Evolutionary conservation across 2,329 filamentous ascomycete species (phyloP).

Genomic region (Phaeophleospora eucalypticola): DNA sequence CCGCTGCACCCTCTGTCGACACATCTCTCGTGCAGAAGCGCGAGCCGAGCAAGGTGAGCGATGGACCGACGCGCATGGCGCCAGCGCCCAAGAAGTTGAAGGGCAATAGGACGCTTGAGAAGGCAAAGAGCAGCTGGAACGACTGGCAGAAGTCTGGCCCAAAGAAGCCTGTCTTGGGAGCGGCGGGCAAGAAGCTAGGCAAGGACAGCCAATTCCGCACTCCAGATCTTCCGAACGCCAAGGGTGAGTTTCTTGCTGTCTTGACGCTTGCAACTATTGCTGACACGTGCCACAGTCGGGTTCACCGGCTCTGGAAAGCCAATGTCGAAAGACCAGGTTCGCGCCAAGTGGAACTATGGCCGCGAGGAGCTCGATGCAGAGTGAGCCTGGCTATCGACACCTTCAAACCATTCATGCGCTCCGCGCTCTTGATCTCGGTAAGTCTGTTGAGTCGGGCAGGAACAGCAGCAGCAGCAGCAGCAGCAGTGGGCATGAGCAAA

Average conservation of each 20-base stretch:
- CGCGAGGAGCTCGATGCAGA: slow-evolving; percentile 19
- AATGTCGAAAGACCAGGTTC: slow-evolving; percentile 76
- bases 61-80: slow-evolving; percentile 45
- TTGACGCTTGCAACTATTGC: slow-evolving; percentile 19
- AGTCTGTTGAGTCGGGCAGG: not conserved
- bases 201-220: slow-evolving; percentile 48
- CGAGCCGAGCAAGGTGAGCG: slow-evolving; percentile 59
- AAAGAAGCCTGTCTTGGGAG: slow-evolving; percentile 27
- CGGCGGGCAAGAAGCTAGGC: slow-evolving; percentile 21
- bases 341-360: slow-evolving; percentile 27
- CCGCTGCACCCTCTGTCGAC: slow-evolving; percentile 63
- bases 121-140: slow-evolving; percentile 89
- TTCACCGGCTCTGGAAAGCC: slow-evolving; percentile 93
- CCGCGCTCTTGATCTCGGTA: not conserved
- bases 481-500: slow-evolving; percentile 1
- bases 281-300: slow-evolving; percentile 70
- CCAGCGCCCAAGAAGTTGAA: slow-evolving; percentile 71
- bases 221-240: slow-evolving; percentile 75
- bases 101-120: slow-evolving; percentile 87
- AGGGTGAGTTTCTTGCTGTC: slow-evolving; percentile 58
- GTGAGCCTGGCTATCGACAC: slow-evolving; percentile 7
- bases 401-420: not conserved
- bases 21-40: slow-evolving; percentile 59
- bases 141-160: slow-evolving; percentile 73
- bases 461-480: slow-evolving; percentile 1